Base-by-base conservation (phyloP, 805 yeast species). In the Lachancea sp. region DNA sequence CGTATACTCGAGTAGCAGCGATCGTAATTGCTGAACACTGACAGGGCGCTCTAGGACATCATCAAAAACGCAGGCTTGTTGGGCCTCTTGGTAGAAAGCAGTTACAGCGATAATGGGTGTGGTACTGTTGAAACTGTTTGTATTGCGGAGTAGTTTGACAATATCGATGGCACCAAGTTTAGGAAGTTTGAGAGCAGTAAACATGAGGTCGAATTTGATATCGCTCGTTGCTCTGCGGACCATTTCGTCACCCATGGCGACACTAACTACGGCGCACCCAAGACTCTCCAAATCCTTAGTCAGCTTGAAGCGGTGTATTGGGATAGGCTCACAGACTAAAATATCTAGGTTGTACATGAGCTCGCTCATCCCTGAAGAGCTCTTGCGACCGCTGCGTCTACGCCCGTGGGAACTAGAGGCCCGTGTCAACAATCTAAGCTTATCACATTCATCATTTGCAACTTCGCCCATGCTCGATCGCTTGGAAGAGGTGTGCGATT, bases 291-390 rank as follows among this genome's bases (percentile, higher is more conserved):
- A 65, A 46, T 80, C 70, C 43, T 72, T 75, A 31, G 77, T 72
- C 20, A 81, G 72, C 11, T 85, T 70, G 52, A 75, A 84, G 36
- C 95, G 64, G 49, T 85, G 80, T 42, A 82, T 82, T 0, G 96
- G 92, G 45, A 85, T 84, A 2, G 92, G 87, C 52, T 87, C 96
- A 61, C 96, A 88, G 11, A 87, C 67, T 34, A 90, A 65, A 4
- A 88, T 79, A 56, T 85, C 89, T 49, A 83, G 60, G 26, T 56
- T 50, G 33, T 50, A 55, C 4, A 50, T 43, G n/a, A 56, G 38
- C 12, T 48, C 55, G 21, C 46, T 46, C 11, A 28, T 9, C 23
- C 47, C 47, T 0, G 48, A 44, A 3, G 58, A 51, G 40, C 54
- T 56, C 34, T 47, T 52, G 8, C 60, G 48, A 12, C 55, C 58